phyloP scores from a whole-genome alignment of 2,329 filamentous ascomycete genomes.

The Tolypocladium ovalisporum region DNA sequence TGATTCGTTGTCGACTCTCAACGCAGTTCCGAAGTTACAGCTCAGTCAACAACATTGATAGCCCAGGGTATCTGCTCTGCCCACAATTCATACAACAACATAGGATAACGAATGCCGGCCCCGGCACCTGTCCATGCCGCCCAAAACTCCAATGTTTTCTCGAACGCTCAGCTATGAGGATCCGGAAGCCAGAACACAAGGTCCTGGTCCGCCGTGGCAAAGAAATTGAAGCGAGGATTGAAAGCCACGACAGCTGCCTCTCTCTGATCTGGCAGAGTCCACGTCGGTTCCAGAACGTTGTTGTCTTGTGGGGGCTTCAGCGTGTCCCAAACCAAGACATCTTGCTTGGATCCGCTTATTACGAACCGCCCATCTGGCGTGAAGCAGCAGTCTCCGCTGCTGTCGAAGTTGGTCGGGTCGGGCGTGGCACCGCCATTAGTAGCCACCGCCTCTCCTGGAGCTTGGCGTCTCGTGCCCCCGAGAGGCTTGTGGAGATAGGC shows the following conservation, averaged over 20 bases:
- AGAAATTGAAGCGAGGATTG: slow-evolving; percentile 85
- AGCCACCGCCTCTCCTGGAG: slow-evolving; percentile 36
- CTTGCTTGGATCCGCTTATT: slow-evolving; percentile 64
- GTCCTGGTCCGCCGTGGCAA: slow-evolving; percentile 83
- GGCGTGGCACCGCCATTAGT: slow-evolving; percentile 18
- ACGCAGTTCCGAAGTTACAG: background rate
- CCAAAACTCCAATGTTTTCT: background rate
- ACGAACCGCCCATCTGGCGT: slow-evolving; percentile 83
- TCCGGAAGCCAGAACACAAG: slow-evolving; percentile 70
- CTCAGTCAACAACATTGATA: background rate
- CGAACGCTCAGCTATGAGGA: slow-evolving; percentile 30
- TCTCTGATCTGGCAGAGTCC: slow-evolving; percentile 54
- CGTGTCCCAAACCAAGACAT: slow-evolving; percentile 81
- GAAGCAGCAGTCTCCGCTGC: slow-evolving; percentile 75
- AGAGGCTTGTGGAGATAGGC: slow-evolving; percentile 56
- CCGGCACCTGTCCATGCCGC: background rate
- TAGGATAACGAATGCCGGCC: background rate
- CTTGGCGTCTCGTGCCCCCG: slow-evolving; percentile 41
- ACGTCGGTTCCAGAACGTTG: slow-evolving; percentile 51
- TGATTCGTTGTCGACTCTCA: too few relatives aligned
- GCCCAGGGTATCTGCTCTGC: background rate
- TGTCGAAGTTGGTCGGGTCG: slow-evolving; percentile 32
- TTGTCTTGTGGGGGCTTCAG: slow-evolving; percentile 43
- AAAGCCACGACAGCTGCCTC: slow-evolving; percentile 69
- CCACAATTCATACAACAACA: background rate